Base-by-base conservation (phyloP, 2,329 filamentous ascomycete genomes). In the Pseudonectria foliicola region DNA sequence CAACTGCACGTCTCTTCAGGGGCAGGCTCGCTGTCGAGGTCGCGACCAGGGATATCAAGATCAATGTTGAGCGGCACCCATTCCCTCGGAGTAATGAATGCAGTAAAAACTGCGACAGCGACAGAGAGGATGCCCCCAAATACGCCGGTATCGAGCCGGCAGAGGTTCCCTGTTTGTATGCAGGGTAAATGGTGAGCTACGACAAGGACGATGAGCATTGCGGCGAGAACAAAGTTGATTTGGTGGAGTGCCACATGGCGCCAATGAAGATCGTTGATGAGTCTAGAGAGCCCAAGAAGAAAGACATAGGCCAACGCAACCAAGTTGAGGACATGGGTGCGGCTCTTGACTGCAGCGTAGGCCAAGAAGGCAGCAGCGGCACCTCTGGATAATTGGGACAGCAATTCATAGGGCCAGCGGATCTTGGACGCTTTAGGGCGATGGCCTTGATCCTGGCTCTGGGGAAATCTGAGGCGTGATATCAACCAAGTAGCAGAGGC, bases 1-100 rank as follows among this genome's bases (percentile, higher is more conserved):
- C 68, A 75, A 39, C 69, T 73, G 54, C 68, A 71, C 3, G 63
- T 68, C 47, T 75, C 70, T 46, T 75, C 71, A 1, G 62, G 66
- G 3, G 68, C 61, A 6, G 71, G 68, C 33, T 63, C 59, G 13
- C 49, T 44, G n/a, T 55, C 53, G 10, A 55, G 47, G 13, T 59
- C 50, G 33, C 59, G 60, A 12, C 61, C 59, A 23, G 62, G 56
- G 16, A 67, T 49, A 18, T 61, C 56, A 31, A 62, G 51, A 23
- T 61, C 54, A 27, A 64, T 39, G 5, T 57, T 57, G 4, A 69
- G 64, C 12, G 68, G 68, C 3, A 63, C 44, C 71, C 71, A 74
- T 50, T 70, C 66, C 38, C 69, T 61, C 1, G 69, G 71, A 2
- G 71, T 72, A 29, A 55, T 41, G 24, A 66, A 40, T 35, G 71